Conservation (phyloP, 208 protist species). For the Leishmania major region DNA sequence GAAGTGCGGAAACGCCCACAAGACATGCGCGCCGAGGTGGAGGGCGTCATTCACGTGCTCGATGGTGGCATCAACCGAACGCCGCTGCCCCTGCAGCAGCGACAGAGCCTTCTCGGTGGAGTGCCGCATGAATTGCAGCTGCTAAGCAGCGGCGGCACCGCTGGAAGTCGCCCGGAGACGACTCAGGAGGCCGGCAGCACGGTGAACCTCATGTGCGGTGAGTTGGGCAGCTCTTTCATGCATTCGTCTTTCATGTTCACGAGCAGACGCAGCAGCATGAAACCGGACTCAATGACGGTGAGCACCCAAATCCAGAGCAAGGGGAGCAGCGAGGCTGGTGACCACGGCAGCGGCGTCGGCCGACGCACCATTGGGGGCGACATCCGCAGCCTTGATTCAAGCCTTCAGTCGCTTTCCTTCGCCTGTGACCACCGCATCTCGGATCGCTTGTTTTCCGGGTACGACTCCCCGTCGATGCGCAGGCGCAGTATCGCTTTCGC, state of each 20-base stretch:
- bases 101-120: constrained; percentile 29
- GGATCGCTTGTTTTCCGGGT: constrained; percentile 13
- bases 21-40: constrained; percentile 51
- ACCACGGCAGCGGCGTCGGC: constrained; percentile 3
- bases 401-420: constrained; percentile 40
- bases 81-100: constrained; percentile 64
- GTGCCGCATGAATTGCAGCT: constrained; percentile 24
- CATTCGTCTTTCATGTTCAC: constrained; percentile 68
- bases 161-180: constrained; percentile 8
- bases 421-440: constrained; percentile 23
- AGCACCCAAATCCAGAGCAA: neutral
- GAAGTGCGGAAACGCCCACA: constrained; percentile 50
- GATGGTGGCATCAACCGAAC: constrained; percentile 89
- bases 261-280: constrained; percentile 14
- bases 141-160: constrained; percentile 6
- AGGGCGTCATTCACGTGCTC: constrained; percentile 74
- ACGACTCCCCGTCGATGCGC: constrained; percentile 1
- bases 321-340: neutral
- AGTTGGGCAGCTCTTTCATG: constrained; percentile 61
- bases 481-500: constrained; percentile 1
- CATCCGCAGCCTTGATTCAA: constrained; percentile 39
- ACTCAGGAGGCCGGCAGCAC: constrained; percentile 6
- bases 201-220: constrained; percentile 17
- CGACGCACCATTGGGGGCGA: neutral
- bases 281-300: neutral